Evolutionary conservation across 176 grass and related monocot genomes (phyloP).

Genomic region (Rhynchospora tenuis): DNA sequence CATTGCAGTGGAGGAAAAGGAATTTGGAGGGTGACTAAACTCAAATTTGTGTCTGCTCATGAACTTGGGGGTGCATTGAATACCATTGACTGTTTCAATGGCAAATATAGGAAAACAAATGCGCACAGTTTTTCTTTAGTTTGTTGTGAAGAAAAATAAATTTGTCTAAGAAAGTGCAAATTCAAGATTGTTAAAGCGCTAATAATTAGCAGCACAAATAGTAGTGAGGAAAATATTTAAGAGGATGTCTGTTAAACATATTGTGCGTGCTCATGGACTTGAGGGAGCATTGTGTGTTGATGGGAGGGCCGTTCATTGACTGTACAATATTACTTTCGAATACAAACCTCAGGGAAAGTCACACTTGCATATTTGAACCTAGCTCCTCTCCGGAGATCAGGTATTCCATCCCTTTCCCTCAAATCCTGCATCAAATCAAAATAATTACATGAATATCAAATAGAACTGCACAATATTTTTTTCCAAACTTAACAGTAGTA

Average conservation of each 20-base stretch:
- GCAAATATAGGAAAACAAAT: no score
- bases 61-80: background rate
- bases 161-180: no score
- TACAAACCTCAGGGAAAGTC: conserved; percentile 63
- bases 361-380: conserved; percentile 86
- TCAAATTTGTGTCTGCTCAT: background rate
- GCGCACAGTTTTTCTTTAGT: no score
- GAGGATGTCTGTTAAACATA: background rate
- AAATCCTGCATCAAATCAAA: conserved; percentile 59
- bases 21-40: background rate
- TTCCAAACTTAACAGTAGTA: background rate
- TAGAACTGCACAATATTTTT: background rate
- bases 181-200: no score
- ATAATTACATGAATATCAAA: background rate
- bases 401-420: conserved; percentile 76
- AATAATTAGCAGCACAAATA: no score
- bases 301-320: background rate
- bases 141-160: no score
- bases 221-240: no score
- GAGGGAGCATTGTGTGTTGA: background rate
- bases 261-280: background rate
- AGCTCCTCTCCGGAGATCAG: conserved; percentile 78
- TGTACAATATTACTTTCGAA: background rate
- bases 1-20: background rate
- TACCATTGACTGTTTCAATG: no score